Evolutionary conservation across 139 green algal species (phyloP), one percentile per base, ranked within the genome.

Genomic region (Micromonas commoda): DNA sequence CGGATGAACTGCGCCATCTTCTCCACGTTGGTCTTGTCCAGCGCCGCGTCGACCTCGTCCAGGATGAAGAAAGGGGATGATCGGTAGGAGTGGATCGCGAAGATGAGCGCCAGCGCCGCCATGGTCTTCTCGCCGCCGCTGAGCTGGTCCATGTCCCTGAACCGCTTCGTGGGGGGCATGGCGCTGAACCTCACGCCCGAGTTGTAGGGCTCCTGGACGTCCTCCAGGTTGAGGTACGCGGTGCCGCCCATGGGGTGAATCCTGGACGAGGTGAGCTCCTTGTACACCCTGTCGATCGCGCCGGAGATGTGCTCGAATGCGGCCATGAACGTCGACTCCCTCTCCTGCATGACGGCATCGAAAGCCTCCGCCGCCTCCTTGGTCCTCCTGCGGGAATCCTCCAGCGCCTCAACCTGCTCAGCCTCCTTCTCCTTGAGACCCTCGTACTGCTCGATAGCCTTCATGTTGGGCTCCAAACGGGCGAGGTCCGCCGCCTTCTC

Each of bases 1-100:
- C 87, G 87, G 67, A 98, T 94, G 88, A 96, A 98, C 64, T 87
- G 85, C 13, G 94, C 94, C 51, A 99, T 92, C 0, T 89, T 85
- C 21, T 90, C 88, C 35, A 99, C 92, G 78, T 99, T 99, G 71
- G 88, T 88, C 21, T 93, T 92, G 82, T 99, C 95, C 71, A 99
- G 86, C 0, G 93, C 93, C 19, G 84, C 77, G 32, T 86, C 83
- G 85, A 88, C 79, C 88, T 99, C 95, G 82, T 99, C 95, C 65
- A 99, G 88, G 34, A 99, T 92, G 82, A 98, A 99, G 81, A 99
- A 98, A 23, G 94, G 94, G 0, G 91, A 94, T 0, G 92, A 91
- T 34, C 91, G 87, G 87, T 68, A 83, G 73, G 79, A 91, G 89
- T 98, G 93, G 68, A 99, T 91, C 23, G 95, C 89, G 83, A 99